phyloP scores from a whole-genome alignment of 441 rosid genomes.

The Gossypium schwendimanii region DNA sequence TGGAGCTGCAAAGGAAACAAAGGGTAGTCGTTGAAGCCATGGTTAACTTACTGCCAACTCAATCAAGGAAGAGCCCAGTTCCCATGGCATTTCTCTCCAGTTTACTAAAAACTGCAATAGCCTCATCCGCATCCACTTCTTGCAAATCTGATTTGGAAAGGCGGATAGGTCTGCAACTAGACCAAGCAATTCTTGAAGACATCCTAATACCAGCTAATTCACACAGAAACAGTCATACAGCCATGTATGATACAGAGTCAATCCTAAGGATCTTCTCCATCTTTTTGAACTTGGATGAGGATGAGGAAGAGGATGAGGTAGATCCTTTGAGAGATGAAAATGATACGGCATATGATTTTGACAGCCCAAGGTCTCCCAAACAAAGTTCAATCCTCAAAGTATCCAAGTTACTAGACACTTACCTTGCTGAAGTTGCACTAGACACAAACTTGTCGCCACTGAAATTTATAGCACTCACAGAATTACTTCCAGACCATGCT shows the following conservation, averaged over 20 bases:
- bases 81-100: conserved; percentile 91
- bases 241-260: conserved; percentile 71
- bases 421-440: conserved; percentile 78
- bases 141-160: conserved; percentile 80
- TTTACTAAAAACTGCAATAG: conserved; percentile 63
- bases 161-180: conserved; percentile 82
- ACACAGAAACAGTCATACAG: conserved; percentile 45
- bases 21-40: conserved; percentile 64
- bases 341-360: conserved; percentile 82
- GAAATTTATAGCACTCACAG: conserved; percentile 75
- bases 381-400: conserved; percentile 87
- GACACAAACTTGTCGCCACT: conserved; percentile 65
- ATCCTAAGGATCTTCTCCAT: conserved; percentile 77
- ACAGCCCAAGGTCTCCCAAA: conserved; percentile 85
- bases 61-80: conserved; percentile 73
- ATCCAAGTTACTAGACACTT: conserved; percentile 77
- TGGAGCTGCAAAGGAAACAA: conserved; percentile 69
- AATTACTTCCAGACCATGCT: conserved; percentile 89
- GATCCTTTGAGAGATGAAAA: conserved; percentile 57
- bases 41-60: conserved; percentile 71
- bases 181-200: conserved; percentile 93
- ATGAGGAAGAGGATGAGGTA: conserved; percentile 59
- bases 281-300: conserved; percentile 80
- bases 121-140: conserved; percentile 51
- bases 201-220: conserved; percentile 65